These are phyloP conservation scores for Saturnispora kantuleensis DNA, from an alignment of 805 yeast genomes.

Conservation along the genomic window DNA sequence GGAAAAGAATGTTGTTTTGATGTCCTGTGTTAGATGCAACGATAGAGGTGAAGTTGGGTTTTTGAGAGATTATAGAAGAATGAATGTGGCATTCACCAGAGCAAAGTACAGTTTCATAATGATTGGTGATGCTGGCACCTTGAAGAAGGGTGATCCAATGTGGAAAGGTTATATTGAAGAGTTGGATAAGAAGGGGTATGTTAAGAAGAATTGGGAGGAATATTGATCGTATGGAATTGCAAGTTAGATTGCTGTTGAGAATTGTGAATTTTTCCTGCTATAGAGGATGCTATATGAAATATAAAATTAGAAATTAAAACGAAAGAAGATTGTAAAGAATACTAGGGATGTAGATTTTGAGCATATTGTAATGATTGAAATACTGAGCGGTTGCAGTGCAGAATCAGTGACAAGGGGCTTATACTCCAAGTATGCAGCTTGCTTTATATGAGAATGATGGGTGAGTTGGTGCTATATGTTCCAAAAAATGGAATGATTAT, in stretches of 20 bases:
- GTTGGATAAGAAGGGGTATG: slow-evolving; percentile 24
- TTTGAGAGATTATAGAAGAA: slow-evolving; percentile 47
- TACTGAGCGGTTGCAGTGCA: no score
- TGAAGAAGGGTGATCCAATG: slow-evolving; percentile 34
- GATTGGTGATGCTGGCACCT: slow-evolving; percentile 48
- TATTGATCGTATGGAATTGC: slow-evolving; percentile 3
- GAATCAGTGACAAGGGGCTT: no score
- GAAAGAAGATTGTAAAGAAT: not conserved
- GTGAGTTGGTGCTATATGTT: no score
- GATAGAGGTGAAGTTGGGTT: slow-evolving; percentile 48
- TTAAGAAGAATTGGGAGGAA: slow-evolving; percentile 9
- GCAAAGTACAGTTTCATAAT: slow-evolving; percentile 54
- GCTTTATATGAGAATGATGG: no score
- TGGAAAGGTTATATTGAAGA: slow-evolving; percentile 43
- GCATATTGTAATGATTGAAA: no score
- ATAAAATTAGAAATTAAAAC: not conserved
- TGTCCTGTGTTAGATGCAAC: slow-evolving; percentile 71
- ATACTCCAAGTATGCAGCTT: no score
- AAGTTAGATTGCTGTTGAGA: not conserved
- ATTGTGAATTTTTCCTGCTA: no score
- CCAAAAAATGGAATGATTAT: no score
- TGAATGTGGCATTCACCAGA: slow-evolving; percentile 67
- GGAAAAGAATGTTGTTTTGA: slow-evolving; percentile 71
- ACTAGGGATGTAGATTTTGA: no score
- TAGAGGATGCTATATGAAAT: no score